Percentiles rank a stretch among this genome's conserved stretches.
Conservation (phyloP, 2,329 filamentous ascomycete genomes). For the Ustilaginoidea virens region DNA sequence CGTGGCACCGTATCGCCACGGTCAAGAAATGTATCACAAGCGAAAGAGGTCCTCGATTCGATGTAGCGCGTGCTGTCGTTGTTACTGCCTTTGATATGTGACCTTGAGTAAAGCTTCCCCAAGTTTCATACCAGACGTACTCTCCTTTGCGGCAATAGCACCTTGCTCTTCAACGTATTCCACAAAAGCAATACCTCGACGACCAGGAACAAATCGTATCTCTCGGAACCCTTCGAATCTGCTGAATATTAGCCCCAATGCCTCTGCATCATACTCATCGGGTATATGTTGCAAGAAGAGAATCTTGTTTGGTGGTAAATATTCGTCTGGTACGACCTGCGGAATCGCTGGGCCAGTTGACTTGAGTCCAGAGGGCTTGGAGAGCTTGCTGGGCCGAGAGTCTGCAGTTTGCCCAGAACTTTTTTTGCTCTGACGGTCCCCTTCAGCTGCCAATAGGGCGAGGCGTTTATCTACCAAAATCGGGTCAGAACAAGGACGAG, state of each 20-base stretch:
- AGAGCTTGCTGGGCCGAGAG: slow-evolving; percentile 50
- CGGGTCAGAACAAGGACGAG: slow-evolving; percentile 1
- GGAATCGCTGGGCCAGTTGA: slow-evolving; percentile 51
- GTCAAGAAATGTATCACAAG: too few species aligned
- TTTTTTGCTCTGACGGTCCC: slow-evolving; percentile 62
- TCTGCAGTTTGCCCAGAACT: slow-evolving; percentile 29
- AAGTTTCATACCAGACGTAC: slow-evolving; percentile 70
- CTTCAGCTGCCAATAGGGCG: slow-evolving; percentile 64
- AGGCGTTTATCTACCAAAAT: slow-evolving; percentile 52
- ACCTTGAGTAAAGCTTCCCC: slow-evolving; percentile 74
- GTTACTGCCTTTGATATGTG: slow-evolving; percentile 85
- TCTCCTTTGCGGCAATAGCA: slow-evolving; percentile 88
- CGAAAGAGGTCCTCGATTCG: too few species aligned
- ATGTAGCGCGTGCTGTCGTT: too few species aligned
- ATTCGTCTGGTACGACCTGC: slow-evolving; percentile 86
- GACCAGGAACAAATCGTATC: slow-evolving; percentile 73
- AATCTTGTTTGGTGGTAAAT: slow-evolving; percentile 92
- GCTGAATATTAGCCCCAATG: slow-evolving; percentile 65
- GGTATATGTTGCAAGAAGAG: slow-evolving; percentile 88
- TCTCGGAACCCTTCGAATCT: slow-evolving; percentile 91
- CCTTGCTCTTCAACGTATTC: slow-evolving; percentile 87
- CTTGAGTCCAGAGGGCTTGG: slow-evolving; percentile 50
- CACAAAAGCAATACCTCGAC: slow-evolving; percentile 84
- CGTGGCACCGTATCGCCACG: too few species aligned
- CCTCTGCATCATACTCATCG: slow-evolving; percentile 70